phyloP scores from a whole-genome alignment of 129 eudicot species.

The Pulicaria dysenterica region DNA sequence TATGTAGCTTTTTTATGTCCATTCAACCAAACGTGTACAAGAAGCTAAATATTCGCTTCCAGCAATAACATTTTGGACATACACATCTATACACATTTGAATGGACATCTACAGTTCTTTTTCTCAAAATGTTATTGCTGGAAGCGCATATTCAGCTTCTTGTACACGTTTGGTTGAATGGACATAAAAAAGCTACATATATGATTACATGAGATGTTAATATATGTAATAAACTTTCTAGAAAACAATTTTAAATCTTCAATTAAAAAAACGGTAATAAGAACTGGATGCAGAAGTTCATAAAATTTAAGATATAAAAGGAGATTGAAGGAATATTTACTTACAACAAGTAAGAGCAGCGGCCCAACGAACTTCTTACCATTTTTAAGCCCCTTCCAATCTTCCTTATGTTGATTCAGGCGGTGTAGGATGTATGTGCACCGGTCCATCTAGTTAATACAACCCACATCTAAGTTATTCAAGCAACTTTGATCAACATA shows the following conservation, averaged over 20 bases:
- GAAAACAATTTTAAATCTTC: background rate
- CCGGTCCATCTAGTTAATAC: too few species aligned
- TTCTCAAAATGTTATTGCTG: background rate
- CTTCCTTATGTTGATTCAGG: background rate
- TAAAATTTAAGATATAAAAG: background rate
- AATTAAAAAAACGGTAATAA: background rate
- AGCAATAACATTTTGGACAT: background rate
- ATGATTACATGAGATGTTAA: background rate
- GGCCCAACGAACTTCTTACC: background rate
- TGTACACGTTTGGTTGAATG: background rate
- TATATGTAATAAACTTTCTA: background rate
- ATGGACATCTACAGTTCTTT: too few species aligned
- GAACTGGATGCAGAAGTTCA: background rate
- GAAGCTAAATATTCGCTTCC: background rate
- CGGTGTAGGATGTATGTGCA: too few species aligned
- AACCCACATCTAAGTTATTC: too few species aligned
- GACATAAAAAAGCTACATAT: background rate
- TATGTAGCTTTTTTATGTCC: background rate
- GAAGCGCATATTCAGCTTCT: background rate
- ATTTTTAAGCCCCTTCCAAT: background rate
- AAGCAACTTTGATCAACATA: too few species aligned
- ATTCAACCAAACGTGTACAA: background rate
- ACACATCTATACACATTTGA: too few species aligned
- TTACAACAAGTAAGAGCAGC: background rate
- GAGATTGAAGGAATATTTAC: background rate